These are phyloP conservation scores for Naematelia aurantialba DNA, from an alignment of 768 basidiomycete species.

Conservation along the genomic window DNA sequence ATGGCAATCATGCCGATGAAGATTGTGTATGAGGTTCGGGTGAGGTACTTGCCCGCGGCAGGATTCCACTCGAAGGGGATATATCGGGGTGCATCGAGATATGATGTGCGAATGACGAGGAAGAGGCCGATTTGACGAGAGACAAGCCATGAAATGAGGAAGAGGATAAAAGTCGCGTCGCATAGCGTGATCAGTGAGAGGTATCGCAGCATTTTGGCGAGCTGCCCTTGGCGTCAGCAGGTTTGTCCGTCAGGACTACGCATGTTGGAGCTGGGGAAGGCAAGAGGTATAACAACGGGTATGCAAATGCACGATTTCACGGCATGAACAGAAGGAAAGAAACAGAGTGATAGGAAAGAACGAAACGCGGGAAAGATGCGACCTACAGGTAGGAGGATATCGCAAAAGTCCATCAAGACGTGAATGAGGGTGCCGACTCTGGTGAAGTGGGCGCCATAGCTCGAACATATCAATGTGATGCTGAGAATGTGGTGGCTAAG, in stretches of 20 bases:
- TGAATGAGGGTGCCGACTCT: slow-evolving; percentile 85
- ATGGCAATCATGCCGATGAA: slow-evolving; percentile 55
- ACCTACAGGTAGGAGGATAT: slow-evolving; percentile 85
- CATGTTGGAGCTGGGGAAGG: too few species aligned
- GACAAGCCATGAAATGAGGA: slow-evolving; percentile 84
- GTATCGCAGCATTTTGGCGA: slow-evolving; percentile 93
- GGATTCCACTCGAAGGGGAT: slow-evolving; percentile 63
- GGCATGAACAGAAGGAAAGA: slow-evolving; percentile 1
- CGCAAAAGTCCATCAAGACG: slow-evolving; percentile 89
- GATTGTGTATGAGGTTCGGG: slow-evolving; percentile 51
- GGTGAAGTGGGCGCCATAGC: slow-evolving; percentile 79
- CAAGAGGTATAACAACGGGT: too few species aligned
- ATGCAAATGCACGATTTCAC: too few species aligned
- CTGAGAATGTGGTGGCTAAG: slow-evolving; percentile 93
- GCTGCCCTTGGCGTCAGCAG: slow-evolving; percentile 52
- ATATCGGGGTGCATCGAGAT: slow-evolving; percentile 56
- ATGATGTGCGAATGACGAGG: slow-evolving; percentile 63
- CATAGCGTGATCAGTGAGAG: slow-evolving; percentile 63
- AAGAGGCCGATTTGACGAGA: slow-evolving; percentile 82
- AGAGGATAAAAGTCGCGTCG: slow-evolving; percentile 72
- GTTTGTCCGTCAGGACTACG: too few species aligned
- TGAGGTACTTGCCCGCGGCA: slow-evolving; percentile 59
- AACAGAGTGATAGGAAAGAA: not conserved
- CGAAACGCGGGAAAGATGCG: not conserved
- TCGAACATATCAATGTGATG: slow-evolving; percentile 66